A percentile compares a stretch with the other conserved stretches of the same genome.
Conservation (phyloP, 2,329 filamentous ascomycete species). For the Pseudogymnoascus sp. region DNA sequence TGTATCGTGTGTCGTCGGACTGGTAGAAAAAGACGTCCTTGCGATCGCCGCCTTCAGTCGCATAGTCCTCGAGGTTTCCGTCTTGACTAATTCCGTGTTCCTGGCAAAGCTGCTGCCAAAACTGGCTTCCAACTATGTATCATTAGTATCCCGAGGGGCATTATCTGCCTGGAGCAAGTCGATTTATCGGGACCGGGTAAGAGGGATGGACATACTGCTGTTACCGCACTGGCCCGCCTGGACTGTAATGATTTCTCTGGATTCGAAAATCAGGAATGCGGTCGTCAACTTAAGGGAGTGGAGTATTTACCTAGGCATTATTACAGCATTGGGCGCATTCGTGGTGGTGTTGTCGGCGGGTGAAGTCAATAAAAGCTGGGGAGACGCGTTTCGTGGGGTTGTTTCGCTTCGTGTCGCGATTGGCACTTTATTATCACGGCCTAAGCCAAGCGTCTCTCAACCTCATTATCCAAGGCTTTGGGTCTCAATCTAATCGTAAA, state of each 20-base stretch:
- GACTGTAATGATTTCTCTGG: conserved; percentile 96
- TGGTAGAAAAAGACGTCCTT: conserved; percentile 99
- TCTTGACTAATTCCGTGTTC: conserved; percentile 98
- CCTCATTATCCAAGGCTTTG: neutral
- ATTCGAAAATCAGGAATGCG: conserved; percentile 9
- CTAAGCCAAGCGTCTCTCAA: neutral
- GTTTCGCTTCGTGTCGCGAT: conserved; percentile 7
- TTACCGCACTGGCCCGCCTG: conserved; percentile 99
- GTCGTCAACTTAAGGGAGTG: neutral
- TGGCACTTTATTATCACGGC: neutral
- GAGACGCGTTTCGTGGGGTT: conserved; percentile 11
- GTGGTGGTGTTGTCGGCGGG: neutral
- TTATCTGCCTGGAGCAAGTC: neutral
- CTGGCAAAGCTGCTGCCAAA: conserved; percentile 97
- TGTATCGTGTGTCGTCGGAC: conserved; percentile 97
- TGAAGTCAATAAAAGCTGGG: neutral
- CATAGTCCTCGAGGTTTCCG: conserved; percentile 95
- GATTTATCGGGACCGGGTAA: conserved; percentile 12
- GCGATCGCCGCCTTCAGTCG: conserved; percentile 91
- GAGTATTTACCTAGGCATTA: conserved; percentile 27
- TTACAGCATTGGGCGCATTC: conserved; percentile 18
- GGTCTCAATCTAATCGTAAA: neutral
- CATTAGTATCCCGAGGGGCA: conserved; percentile 16
- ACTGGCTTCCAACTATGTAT: conserved; percentile 77
- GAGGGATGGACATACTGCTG: conserved; percentile 65